Base-by-base conservation (phyloP, 352 stramenopile species). In the Phytopythium chamaehyphon region DNA sequence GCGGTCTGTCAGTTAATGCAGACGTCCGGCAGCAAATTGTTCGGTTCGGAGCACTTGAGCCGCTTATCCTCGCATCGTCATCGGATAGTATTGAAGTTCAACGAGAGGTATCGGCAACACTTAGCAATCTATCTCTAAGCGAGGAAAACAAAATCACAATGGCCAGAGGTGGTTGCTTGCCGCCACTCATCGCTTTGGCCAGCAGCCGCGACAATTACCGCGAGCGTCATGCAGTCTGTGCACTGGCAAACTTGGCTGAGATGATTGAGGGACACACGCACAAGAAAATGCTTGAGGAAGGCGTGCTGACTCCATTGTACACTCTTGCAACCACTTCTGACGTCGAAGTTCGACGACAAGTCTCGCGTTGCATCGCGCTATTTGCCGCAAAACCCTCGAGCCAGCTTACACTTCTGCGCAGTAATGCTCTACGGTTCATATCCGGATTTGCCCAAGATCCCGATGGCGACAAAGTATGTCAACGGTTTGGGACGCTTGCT, bases 81-180 rank as follows among this genome's bases (percentile, higher is more conserved):
- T 86, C 71, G 14, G 86, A 97, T 37, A 96, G 90, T 47, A 91
- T 98, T 33, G 93, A 98, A 62, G 87, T 97, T n/a, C 90, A 98
- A 63, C 77, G 94, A 21, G 95, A 99, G 59, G 94, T 96, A 33
- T 90, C 93, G 14, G 91, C 94, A n/a, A 97, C 93, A 18, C 67
- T 99, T 1, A 92, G 83, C 40, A 98, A 98, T 57, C 62, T 99
- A 46, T 96, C 95, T 10, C 62, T 98, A n/a, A 95, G 85, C 54
- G 86, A 98, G 58, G 90, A 97, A 49, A 98, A 98, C 79, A 98
- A 98, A 76, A 90, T 98, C 48, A 92, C 90, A 9, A 97, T 98
- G 79, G 85, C 90, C 9, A 90, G 95, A 40, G 91, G 90, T 7
- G 96, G 95, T n/a, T 97, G 90, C 35, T 55, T 98, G 16, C 88